Base-by-base conservation (phyloP, 2,329 filamentous ascomycete genomes). In the Aspergillus awamori region DNA sequence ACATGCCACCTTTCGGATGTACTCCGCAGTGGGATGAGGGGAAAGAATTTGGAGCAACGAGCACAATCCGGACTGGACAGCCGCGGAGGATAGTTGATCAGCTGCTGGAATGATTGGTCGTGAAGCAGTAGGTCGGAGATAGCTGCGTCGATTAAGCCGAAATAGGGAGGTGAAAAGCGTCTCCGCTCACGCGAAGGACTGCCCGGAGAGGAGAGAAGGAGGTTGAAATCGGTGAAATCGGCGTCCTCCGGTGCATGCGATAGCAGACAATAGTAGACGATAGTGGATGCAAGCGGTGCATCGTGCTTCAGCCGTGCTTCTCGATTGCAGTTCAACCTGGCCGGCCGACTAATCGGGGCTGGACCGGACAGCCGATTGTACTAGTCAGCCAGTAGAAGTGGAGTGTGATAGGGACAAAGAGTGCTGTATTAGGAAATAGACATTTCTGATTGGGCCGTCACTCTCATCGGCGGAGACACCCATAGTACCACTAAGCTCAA, bases 41-140 rank as follows among this genome's bases (percentile, higher is more conserved):
- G 30, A 38, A 10, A 26, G 39, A 22, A 22, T 15, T n/a, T 30
- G n/a, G 24, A 26, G 17, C 8, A 22, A 22, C 8, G 41, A 45
- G 20, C 11, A n/a, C 51, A 11, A 53, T 20, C 3, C 51, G 22
- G 20, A 20, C 51, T 22, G 13, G 20, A 15, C 11, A 53, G 10
- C 33, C n/a, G 24, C 11, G 20, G 15, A 45, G 8, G 10, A 20
- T 30, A 10, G 53, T 30, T 30, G 39, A 55, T 47, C 53, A 55
- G 53, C 53, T 55, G 53, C 53, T 43, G 36, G 5, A 55, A 45
- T 55, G 53, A 55, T 55, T 55, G 53, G 53, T 20, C 39, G 36
- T 20, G 39, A 55, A 7, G 38, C 24, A 17, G 53, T 30, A 22
- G 2, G 17, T 7, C 17, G 53, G 38, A 55, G 38, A 45, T 11